Evolutionary conservation across 2,329 filamentous ascomycete genomes (phyloP).

Genomic region (Colletotrichum siamense): DNA sequence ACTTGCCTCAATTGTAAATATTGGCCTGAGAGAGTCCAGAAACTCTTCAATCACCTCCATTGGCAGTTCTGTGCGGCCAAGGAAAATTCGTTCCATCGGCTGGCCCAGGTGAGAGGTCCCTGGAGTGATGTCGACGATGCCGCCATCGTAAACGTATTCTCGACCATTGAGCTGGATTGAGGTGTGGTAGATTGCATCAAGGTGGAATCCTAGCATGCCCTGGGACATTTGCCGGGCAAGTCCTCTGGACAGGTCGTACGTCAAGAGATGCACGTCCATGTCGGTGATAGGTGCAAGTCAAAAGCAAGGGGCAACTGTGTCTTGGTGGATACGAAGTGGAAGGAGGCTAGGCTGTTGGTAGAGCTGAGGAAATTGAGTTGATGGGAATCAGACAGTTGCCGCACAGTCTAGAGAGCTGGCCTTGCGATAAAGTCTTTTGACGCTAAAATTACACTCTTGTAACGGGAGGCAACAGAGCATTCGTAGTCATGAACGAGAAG

Average conservation of each 20-base stretch:
- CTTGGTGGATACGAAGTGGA: neutral
- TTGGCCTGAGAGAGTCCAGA: constrained; percentile 78
- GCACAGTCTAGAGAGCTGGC: neutral
- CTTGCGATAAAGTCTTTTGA: neutral
- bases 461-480: constrained; percentile 10
- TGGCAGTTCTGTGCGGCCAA: constrained; percentile 81
- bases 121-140: constrained; percentile 81
- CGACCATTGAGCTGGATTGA: constrained; percentile 83
- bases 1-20: constrained; percentile 79
- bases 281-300: neutral
- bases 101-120: constrained; percentile 86
- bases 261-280: constrained; percentile 80
- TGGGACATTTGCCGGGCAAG: constrained; percentile 61
- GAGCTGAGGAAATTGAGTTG: neutral
- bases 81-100: constrained; percentile 76
- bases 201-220: constrained; percentile 61
- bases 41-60: constrained; percentile 87
- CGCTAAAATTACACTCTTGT: neutral
- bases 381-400: neutral
- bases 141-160: constrained; percentile 91
- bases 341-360: neutral
- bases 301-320: neutral
- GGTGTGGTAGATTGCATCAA: constrained; percentile 96
- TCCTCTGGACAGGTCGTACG: constrained; percentile 78
- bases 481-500: constrained; percentile 16